phyloP scores from a whole-genome alignment of 1,139 yeast species.

The Nakaseomyces kungkrabaensis region DNA sequence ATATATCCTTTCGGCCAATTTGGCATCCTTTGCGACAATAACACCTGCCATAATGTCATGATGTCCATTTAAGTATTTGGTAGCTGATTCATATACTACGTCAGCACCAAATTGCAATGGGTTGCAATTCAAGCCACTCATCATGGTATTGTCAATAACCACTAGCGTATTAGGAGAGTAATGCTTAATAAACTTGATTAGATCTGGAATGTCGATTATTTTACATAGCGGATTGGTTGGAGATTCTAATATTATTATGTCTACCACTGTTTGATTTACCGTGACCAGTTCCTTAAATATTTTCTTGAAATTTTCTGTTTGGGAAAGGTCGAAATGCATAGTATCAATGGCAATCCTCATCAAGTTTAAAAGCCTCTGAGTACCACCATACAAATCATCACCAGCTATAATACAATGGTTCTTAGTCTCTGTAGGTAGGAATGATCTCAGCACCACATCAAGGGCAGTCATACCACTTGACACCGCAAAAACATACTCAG shows the following conservation, averaged over 20 bases:
- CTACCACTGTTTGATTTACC: conserved; percentile 12
- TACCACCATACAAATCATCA: conserved; percentile 88
- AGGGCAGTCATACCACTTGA: conserved; percentile 89
- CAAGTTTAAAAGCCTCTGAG: conserved; percentile 74
- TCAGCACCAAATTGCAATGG: conserved; percentile 84
- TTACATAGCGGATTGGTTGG: conserved; percentile 91
- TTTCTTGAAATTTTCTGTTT: conserved; percentile 34
- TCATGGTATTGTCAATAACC: conserved; percentile 92
- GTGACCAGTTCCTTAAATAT: conserved; percentile 40
- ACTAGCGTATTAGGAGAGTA: conserved; percentile 61
- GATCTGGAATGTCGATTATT: conserved; percentile 65
- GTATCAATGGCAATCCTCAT: conserved; percentile 48
- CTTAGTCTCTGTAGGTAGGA: conserved; percentile 33
- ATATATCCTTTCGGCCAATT: conserved; percentile 59
- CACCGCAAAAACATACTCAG: conserved; percentile 66
- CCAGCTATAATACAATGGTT: conserved; percentile 55
- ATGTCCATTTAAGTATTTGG: conserved; percentile 86
- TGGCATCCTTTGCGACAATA: conserved; percentile 55
- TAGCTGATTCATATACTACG: conserved; percentile 86
- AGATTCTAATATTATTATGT: conserved; percentile 61
- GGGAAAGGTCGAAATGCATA: conserved; percentile 74
- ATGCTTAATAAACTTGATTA: conserved; percentile 56
- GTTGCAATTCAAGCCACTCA: conserved; percentile 79
- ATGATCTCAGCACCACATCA: conserved; percentile 67
- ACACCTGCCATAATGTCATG: conserved; percentile 96